A percentile compares a stretch with the other conserved stretches of the same genome.
These are phyloP conservation scores for Phoma sp. DNA, from an alignment of 2,329 filamentous ascomycete species.

Conservation along the genomic window DNA sequence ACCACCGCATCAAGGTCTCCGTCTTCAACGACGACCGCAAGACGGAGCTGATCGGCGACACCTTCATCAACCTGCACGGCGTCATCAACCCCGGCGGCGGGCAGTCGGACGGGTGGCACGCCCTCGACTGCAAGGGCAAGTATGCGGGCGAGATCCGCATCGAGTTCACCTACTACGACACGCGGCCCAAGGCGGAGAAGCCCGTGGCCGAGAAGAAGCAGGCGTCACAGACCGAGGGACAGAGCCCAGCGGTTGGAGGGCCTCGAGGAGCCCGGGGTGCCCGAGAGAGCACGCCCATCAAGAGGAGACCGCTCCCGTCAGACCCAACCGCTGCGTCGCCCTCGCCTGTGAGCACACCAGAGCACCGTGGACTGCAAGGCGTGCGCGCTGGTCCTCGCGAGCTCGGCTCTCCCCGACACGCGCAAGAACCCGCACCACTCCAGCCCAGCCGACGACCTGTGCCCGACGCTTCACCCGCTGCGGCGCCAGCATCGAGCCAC, in stretches of 20 bases:
- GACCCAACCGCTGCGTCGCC: slow-evolving; percentile 69
- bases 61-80: slow-evolving; percentile 82
- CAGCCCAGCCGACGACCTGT: slow-evolving; percentile 38
- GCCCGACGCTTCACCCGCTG: slow-evolving; percentile 35
- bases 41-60: slow-evolving; percentile 94
- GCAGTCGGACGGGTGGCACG: slow-evolving; percentile 94
- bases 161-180: slow-evolving; percentile 96
- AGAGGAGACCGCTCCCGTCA: slow-evolving; percentile 82
- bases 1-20: slow-evolving; percentile 93
- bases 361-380: slow-evolving; percentile 40
- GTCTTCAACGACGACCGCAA: slow-evolving; percentile 99
- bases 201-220: slow-evolving; percentile 63
- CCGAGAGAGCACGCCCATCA: slow-evolving; percentile 70
- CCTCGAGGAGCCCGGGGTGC: slow-evolving; percentile 36
- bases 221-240: slow-evolving; percentile 45
- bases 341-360: slow-evolving; percentile 40
- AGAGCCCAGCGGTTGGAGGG: slow-evolving; percentile 51
- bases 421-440: slow-evolving; percentile 29
- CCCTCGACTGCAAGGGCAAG: slow-evolving; percentile 85
- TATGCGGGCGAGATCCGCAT: slow-evolving; percentile 95
- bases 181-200: slow-evolving; percentile 80
- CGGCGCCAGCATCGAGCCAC: slow-evolving; percentile 27
- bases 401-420: slow-evolving; percentile 45
- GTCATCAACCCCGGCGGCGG: slow-evolving; percentile 87
- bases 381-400: slow-evolving; percentile 44